Evolutionary conservation across 1,284 basidiomycete species (phyloP), one percentile per base, ranked within the genome.

Genomic region (Ceratobasidium sp.): DNA sequence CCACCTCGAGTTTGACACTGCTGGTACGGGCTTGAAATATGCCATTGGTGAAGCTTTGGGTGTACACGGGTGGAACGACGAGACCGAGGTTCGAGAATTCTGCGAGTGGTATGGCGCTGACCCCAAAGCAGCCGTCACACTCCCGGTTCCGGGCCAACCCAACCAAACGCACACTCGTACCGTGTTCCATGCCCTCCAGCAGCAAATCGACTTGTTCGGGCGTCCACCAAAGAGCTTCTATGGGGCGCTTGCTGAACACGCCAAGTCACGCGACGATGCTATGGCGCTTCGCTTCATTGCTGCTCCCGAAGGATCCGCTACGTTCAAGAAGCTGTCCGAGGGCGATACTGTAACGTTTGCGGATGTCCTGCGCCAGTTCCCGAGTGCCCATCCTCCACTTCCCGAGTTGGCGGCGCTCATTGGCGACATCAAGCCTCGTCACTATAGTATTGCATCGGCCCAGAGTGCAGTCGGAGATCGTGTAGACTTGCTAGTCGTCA

Each of bases 21-120:
- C 85, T 56, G 92, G 93, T 49, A 99, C 97, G 16, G 95, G 93
- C 8, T 85, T 99, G 73, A 94, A 90, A 79, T 99, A 99, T 79
- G 89, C 87, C 53, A 93, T 99, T 69, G 96, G 96, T 70, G 96
- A 99, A 80, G 97, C 97, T 19, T 87, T 99, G 47, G 96, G 96
- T 67, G 84, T 99, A 54, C 94, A 99, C 78, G 97, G 97, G 42
- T 98, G 95, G 95, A 99, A 99, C 79, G 95, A 99, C 77, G 85
- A 86, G 50, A 78, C 85, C 59, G 96, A 99, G 73, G 93, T 98
- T 6, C 79, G 85, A 54, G 89, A 93, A 69, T 99, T 99, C 79
- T 93, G 95, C 78, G 73, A 79, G 23, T 97, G 93, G 93, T 98
- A 95, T 78, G 93, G 93, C 56, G 86, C 92, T 67, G 87, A 95